Evolutionary conservation across 176 grass and related monocot species (phyloP).

Genomic region (Oryza punctata): DNA sequence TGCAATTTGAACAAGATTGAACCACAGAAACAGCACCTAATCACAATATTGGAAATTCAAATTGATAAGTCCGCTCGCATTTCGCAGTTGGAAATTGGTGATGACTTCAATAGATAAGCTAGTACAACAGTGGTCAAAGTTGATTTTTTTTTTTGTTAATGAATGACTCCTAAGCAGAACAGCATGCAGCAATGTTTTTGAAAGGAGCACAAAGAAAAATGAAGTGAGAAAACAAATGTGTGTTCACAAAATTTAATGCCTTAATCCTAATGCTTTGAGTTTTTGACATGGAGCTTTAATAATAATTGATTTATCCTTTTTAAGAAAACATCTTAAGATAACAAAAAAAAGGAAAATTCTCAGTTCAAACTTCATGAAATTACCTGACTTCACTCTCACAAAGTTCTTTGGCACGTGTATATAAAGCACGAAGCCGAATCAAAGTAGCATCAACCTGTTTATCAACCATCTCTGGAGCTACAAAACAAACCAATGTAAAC

Average conservation of each 20-base stretch:
- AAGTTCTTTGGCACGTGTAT: constrained; percentile 75
- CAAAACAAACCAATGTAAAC: constrained; percentile 46
- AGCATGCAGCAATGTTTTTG: background rate
- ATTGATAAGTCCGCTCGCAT: background rate
- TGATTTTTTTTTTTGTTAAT: background rate
- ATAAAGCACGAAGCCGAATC: constrained; percentile 65
- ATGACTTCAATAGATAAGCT: constrained; percentile 14
- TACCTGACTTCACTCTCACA: constrained; percentile 88
- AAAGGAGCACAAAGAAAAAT: background rate
- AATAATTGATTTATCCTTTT: background rate
- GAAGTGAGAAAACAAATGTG: background rate
- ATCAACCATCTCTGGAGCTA: constrained; percentile 79
- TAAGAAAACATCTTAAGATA: constrained; percentile 19
- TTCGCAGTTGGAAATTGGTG: constrained; percentile 18
- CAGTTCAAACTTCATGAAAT: background rate
- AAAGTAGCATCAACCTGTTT: constrained; percentile 65
- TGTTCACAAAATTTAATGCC: constrained; percentile 4
- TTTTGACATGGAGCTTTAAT: constrained; percentile 9
- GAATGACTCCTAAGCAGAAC: background rate
- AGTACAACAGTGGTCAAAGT: background rate
- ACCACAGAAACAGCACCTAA: background rate
- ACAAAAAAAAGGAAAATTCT: background rate
- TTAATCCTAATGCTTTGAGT: background rate
- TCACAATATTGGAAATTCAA: constrained; percentile 3
- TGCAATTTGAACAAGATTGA: background rate